Base-by-base conservation (phyloP, 2,329 filamentous ascomycete genomes). In the Fusarium graminum region DNA sequence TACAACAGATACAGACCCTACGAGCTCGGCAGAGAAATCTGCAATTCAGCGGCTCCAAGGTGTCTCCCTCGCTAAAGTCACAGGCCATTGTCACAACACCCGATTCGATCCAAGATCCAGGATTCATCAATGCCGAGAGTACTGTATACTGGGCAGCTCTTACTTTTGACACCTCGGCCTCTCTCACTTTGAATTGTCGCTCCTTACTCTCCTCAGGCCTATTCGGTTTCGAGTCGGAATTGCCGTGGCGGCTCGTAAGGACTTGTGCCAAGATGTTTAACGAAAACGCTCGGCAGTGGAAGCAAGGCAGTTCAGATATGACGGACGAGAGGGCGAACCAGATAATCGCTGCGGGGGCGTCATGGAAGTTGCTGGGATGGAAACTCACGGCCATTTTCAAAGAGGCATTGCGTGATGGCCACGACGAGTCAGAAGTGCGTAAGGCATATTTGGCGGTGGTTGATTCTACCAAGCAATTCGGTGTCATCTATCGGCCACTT, bases 121-220 rank as follows among this genome's bases (percentile, higher is more conserved):
- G 73, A 19, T 80, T 79, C 39, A 73, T 81, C 9, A 72, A 72
- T 7, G 70, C 75, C 2, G 79, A 81, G 60, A 80, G 75, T 51
- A 77, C 74, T 12, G 77, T 75, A 0, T 80, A 80, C 55, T 81
- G 79, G 79, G 77, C 77, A 0, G 79, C 79, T 4, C 53, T 81
- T 9, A 79, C 77, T 0, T 81, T 80, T 29, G 79, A 81, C 36
- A 81, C 79, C 0, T 80, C 78, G 0, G 76, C 76, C 1, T 80
- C 79, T 1, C 53, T 81, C 6, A 80, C 78, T 1, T 71, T 80
- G n/a, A 80, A 80, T 28, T 78, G 75, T 9, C 72, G 78, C 9
- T 75, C 79, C 0, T 59, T 79, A 2, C 73, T 81, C 4, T 80
- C 78, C 0, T 79, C 79, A 2, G 79, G 79, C 0, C 63, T 81